A percentile compares a stretch with the other conserved stretches of the same genome.
These are phyloP conservation scores for Lophiostoma macrostomum DNA, from an alignment of 495 filamentous ascomycete species.

Conservation along the genomic window DNA sequence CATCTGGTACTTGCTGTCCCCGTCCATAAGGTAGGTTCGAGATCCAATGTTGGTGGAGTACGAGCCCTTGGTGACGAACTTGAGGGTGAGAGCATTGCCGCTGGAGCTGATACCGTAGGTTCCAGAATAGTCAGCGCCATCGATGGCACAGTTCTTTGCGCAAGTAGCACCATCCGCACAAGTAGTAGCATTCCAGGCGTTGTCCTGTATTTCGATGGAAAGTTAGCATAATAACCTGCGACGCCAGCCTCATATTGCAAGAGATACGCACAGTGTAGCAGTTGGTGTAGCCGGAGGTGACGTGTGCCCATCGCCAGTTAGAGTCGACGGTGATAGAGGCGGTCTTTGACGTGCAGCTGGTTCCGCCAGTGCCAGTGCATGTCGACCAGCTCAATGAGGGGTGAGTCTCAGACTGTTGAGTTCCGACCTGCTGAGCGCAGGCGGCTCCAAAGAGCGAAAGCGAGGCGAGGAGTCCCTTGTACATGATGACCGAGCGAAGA, in stretches of 20 bases:
- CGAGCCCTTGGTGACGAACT: slow-evolving; percentile 35
- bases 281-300: slow-evolving; percentile 39
- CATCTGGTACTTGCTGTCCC: slow-evolving; percentile 58
- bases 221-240: no score
- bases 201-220: no score
- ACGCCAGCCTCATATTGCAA: no score
- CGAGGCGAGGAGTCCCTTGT: slow-evolving; percentile 30
- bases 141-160: slow-evolving; percentile 44
- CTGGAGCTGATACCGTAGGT: slow-evolving; percentile 41
- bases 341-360: slow-evolving; percentile 47
- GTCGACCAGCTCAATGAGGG: slow-evolving; percentile 50
- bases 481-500: slow-evolving; percentile 26
- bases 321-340: slow-evolving; percentile 54
- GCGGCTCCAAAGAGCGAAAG: slow-evolving; percentile 29
- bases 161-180: slow-evolving; percentile 44
- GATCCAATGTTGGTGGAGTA: slow-evolving; percentile 46
- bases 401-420: slow-evolving; percentile 48
- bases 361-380: slow-evolving; percentile 51
- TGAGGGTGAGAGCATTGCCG: slow-evolving; percentile 36
- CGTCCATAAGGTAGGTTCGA: slow-evolving; percentile 61
- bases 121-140: slow-evolving; percentile 36
- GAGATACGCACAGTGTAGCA: no score
- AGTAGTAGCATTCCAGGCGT: slow-evolving; percentile 38
- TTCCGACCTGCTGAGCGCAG: slow-evolving; percentile 37
- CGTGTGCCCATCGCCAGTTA: slow-evolving; percentile 43